Evolutionary conservation across 176 grass and related monocot genomes (phyloP).

Genomic region (Cenchrus fungigraminus): DNA sequence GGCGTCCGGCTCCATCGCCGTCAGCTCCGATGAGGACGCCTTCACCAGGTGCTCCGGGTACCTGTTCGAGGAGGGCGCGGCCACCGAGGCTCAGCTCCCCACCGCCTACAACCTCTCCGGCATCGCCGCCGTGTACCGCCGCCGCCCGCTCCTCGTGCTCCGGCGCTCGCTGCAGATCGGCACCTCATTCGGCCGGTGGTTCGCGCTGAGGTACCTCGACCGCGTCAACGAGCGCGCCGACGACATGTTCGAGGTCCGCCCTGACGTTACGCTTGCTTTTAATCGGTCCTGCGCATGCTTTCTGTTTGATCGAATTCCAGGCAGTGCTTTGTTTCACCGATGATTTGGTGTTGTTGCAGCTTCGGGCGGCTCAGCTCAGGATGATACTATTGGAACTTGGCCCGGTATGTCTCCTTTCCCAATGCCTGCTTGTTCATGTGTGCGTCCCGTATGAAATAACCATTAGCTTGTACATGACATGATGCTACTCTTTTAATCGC

Average conservation of each 20-base stretch:
- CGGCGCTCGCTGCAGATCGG: constrained; percentile 77
- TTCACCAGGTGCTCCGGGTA: constrained; percentile 95
- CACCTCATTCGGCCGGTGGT: constrained; percentile 84
- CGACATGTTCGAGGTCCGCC: constrained; percentile 76
- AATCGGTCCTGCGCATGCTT: neutral
- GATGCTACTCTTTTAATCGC: constrained; percentile 34
- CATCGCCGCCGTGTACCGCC: constrained; percentile 74
- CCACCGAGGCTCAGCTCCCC: constrained; percentile 67
- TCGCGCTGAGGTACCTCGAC: constrained; percentile 74
- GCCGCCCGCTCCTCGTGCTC: constrained; percentile 83
- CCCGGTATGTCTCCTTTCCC: constrained; percentile 55
- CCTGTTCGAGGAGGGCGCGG: constrained; percentile 68
- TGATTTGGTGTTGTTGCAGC: constrained; percentile 56
- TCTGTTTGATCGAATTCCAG: constrained; percentile 40
- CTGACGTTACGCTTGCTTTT: neutral
- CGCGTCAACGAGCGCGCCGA: constrained; percentile 62
- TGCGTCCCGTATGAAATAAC: neutral
- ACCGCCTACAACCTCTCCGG: constrained; percentile 50
- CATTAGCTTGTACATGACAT: neutral
- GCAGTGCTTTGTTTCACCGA: constrained; percentile 7
- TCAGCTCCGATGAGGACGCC: constrained; percentile 59
- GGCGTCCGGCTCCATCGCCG: constrained; percentile 1
- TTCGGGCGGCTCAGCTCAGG: constrained; percentile 80
- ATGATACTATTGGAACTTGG: constrained; percentile 84
- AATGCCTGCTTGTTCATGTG: neutral